Evolutionary conservation across 2,329 filamentous ascomycete genomes (phyloP), one percentile per base, ranked within the genome.

Genomic region (Diaporthe helianthi): DNA sequence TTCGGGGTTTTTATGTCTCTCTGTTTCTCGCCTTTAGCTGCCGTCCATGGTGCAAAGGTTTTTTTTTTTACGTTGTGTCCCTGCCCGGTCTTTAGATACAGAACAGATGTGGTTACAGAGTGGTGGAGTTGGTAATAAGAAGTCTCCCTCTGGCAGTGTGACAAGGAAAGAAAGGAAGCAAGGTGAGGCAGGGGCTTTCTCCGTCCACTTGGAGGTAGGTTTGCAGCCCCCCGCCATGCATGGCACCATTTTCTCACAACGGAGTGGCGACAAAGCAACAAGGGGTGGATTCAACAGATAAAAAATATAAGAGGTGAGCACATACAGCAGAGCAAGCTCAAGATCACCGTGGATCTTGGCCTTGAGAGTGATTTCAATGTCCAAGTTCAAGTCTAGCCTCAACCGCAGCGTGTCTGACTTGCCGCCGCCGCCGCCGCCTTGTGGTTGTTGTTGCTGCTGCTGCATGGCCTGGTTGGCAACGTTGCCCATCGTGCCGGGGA

Each of bases 291-390:
- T 64, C 38, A 41, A 51, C 61, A 41, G 46, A 69, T 36, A 70
- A 66, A 36, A 70, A 66, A 46, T 33, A 26, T 26, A 33, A 19
- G 29, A 22, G 65, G 41, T 41, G n/a, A 13, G 65, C 58, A 83
- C 85, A 79, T 81, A 87, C 85, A 87, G 80, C 74, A 96, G 84
- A 73, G 90, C 91, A 73, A 96, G 80, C 41, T 92, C 94, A 73
- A 97, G 81, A 81, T 97, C 93, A 76, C 93, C 93, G 75, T 94
- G 90, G 73, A 96, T 94, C 79, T 91, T 90, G 24, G 93, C 93
- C 84, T 96, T 96, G 71, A 96, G 85, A 75, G 93, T 91, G 71
- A 96, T 92, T 79, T 96, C 93, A 61, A 96, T 86, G 73, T 96
- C 93, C 69, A 96, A 83, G 79, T 96, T 96, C 68, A 94, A 84